Conservation (phyloP, 75 land plant species). For the Picea glauca region DNA sequence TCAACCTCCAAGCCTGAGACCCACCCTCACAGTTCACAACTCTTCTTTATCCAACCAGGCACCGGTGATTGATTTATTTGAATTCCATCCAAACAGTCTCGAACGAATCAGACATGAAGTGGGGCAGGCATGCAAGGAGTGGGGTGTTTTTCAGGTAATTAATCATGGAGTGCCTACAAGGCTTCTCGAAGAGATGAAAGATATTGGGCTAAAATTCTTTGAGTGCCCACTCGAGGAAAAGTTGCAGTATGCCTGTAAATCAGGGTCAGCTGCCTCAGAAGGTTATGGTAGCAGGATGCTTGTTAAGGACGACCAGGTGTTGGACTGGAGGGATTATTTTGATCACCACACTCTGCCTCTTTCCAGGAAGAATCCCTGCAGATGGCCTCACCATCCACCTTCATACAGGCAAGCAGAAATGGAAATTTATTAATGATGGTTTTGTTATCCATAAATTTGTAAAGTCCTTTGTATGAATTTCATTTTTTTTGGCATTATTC, state of each 20-base stretch:
- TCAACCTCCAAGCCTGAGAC: constrained; percentile 64
- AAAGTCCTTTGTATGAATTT: neutral
- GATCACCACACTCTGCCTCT: constrained; percentile 85
- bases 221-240: constrained; percentile 43
- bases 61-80: constrained; percentile 60
- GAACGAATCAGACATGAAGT: constrained; percentile 26
- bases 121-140: constrained; percentile 52
- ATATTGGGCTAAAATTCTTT: constrained; percentile 51
- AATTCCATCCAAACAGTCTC: constrained; percentile 7
- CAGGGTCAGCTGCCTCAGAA: constrained; percentile 56
- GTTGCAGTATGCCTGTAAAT: constrained; percentile 56
- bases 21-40: constrained; percentile 9
- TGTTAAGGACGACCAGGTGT: constrained; percentile 41
- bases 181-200: constrained; percentile 44
- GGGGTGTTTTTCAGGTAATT: constrained; percentile 91
- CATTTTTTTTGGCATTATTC: too few species aligned
- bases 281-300: constrained; percentile 92
- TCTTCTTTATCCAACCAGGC: constrained; percentile 1
- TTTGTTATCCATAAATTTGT: neutral
- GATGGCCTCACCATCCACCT: constrained; percentile 67
- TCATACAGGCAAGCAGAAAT: constrained; percentile 45
- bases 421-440: neutral
- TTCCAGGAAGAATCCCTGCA: constrained; percentile 47
- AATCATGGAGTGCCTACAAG: constrained; percentile 64
- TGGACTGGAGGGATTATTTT: constrained; percentile 95